These are phyloP conservation scores for Viola pubescens DNA, from an alignment of 441 rosid species.

Conservation along the genomic window DNA sequence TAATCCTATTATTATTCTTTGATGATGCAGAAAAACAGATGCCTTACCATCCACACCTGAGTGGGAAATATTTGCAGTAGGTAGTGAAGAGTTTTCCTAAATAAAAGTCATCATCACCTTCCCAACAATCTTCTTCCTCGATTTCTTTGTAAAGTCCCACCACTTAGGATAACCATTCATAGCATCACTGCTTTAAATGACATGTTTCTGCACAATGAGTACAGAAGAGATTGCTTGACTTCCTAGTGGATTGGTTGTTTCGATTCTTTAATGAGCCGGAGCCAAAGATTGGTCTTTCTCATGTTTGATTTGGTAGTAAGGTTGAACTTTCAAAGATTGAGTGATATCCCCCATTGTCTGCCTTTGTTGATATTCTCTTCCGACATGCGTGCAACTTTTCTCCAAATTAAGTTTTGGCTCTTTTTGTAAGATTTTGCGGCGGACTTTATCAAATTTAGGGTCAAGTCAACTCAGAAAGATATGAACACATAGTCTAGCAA, in stretches of 20 bases:
- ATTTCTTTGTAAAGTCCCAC: neutral
- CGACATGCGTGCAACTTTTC: slow-evolving; percentile 1
- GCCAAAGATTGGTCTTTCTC: too few species aligned
- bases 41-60: slow-evolving; percentile 4
- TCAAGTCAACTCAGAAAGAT: slow-evolving; percentile 12
- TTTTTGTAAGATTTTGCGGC: slow-evolving; percentile 5
- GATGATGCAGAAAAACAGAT: neutral
- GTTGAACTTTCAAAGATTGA: neutral
- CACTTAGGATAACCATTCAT: neutral
- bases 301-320: too few species aligned
- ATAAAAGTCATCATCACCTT: neutral
- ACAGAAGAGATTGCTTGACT: neutral
- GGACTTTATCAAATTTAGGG: slow-evolving; percentile 10
- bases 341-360: neutral
- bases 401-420: slow-evolving; percentile 4
- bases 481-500: slow-evolving; percentile 13
- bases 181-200: neutral
- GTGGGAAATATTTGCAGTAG: neutral
- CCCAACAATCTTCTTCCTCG: neutral
- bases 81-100: neutral
- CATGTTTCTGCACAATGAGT: neutral
- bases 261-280: neutral
- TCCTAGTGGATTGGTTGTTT: neutral
- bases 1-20: too few species aligned
- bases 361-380: slow-evolving; percentile 2